Conservation (phyloP, 306 rosid species). For the Quercus berberidifolia region DNA sequence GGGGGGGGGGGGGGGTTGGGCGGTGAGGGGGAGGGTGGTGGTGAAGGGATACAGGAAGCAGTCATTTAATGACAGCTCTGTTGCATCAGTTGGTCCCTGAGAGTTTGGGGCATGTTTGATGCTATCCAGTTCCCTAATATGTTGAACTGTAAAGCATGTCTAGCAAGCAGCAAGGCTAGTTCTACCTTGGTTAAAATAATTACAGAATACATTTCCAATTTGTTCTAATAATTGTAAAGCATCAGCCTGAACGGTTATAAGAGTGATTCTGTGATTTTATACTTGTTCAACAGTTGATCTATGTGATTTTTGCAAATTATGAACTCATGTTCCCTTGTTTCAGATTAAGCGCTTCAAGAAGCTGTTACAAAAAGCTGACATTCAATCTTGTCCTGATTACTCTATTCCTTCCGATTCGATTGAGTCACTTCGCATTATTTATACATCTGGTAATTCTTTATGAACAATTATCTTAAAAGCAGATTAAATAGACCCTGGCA, state of each 20-base stretch:
- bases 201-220: background rate
- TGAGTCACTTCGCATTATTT: slow-evolving; percentile 53
- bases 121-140: background rate
- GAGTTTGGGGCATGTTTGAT: background rate
- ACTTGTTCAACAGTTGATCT: slow-evolving; percentile 7
- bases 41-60: background rate
- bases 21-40: too few relatives aligned
- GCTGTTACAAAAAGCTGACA: slow-evolving; percentile 77
- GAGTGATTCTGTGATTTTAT: background rate
- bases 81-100: background rate
- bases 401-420: slow-evolving; percentile 49
- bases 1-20: too few relatives aligned
- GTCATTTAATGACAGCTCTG: background rate
- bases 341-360: slow-evolving; percentile 80
- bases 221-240: background rate
- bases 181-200: background rate
- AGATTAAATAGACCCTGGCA: background rate
- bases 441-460: slow-evolving; percentile 59
- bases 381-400: slow-evolving; percentile 48
- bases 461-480: background rate
- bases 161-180: background rate
- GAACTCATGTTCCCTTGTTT: slow-evolving; percentile 14
- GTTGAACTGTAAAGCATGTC: background rate
- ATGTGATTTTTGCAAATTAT: slow-evolving; percentile 10
- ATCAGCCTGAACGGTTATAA: background rate